Conservation (phyloP, 352 stramenopile species). For the Globisporangium nagaii region DNA sequence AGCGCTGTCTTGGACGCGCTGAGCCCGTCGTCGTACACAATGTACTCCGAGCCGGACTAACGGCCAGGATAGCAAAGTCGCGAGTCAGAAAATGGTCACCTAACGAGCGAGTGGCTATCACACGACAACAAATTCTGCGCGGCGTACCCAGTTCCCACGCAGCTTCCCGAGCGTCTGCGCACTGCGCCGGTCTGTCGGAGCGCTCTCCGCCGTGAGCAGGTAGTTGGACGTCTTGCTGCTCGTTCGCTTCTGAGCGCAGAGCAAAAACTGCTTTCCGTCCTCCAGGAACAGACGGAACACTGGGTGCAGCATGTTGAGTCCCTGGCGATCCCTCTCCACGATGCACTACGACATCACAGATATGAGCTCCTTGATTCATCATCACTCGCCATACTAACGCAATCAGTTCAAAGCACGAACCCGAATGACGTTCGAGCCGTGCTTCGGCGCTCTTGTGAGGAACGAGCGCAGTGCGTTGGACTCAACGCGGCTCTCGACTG, state of each 20-base stretch:
- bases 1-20: constrained; percentile 14
- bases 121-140: background rate
- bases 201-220: constrained; percentile 43
- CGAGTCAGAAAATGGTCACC: background rate
- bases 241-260: constrained; percentile 45
- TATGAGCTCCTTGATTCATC: no score
- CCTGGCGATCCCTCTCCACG: constrained; percentile 45
- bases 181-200: constrained; percentile 27
- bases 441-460: constrained; percentile 26
- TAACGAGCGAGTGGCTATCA: no score
- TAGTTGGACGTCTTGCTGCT: constrained; percentile 60
- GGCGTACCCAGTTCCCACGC: constrained; percentile 43
- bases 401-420: constrained; percentile 17
- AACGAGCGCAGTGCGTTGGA: constrained; percentile 29
- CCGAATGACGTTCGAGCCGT: constrained; percentile 18
- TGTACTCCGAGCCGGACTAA: constrained; percentile 55
- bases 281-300: constrained; percentile 58
- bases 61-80: background rate
- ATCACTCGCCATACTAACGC: no score
- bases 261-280: constrained; percentile 39
- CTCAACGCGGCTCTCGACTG: constrained; percentile 10
- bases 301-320: constrained; percentile 40
- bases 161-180: constrained; percentile 48
- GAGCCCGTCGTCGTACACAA: constrained; percentile 48
- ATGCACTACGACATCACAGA: constrained; percentile 33